Evolutionary conservation across 192 early-diverging fungal species (phyloP), one percentile per base, ranked within the genome.

Genomic region (Phycomyces blakesleeanus): DNA sequence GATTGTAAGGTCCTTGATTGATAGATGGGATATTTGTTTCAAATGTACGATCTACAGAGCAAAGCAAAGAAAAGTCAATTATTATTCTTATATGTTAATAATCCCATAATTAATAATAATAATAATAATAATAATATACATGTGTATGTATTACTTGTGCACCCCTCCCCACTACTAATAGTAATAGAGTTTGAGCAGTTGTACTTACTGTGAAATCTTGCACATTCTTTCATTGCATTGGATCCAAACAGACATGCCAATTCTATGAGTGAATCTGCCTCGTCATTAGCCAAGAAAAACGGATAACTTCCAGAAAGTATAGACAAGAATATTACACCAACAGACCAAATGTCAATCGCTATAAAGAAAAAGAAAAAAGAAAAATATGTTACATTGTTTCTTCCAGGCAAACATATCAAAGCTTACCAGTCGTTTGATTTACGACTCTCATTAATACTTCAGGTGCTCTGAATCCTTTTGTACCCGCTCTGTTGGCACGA

Each of bases 301-400:
- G 96, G 94, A 63, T 91, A 98, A 25, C 85, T 73, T 7, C 86
- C 86, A 11, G 91, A 83, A 55, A 98, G 68, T 50, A 96, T 80
- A 26, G 81, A 90, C 5, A 94, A 67, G 12, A 98, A 60, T 34
- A 88, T 96, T 0, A 95, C 93, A 39, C 96, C 96, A 2, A 83
- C 93, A 1, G 93, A 83, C 96, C 96, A 98, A 4, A 98, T 81
- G 66, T 98, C 96, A 34, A 98, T 84, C 0, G 92, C 88, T 81
- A 72, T 58, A 18, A 9, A 39, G 0, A 59, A 21, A 47, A 29
- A 63, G 21, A n/a, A 29, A 27, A 14, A 59, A 37, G 2, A 40
- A 47, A n/a, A 50, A 27, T 15, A 11, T 10, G 3, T 38, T 50
- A n/a, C n/a, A 18, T n/a, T n/a, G 5, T 11, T 20, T 5, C 22